Evolutionary conservation across 2,329 filamentous ascomycete genomes (phyloP).

Genomic region (Aspergillus chevalieri): DNA sequence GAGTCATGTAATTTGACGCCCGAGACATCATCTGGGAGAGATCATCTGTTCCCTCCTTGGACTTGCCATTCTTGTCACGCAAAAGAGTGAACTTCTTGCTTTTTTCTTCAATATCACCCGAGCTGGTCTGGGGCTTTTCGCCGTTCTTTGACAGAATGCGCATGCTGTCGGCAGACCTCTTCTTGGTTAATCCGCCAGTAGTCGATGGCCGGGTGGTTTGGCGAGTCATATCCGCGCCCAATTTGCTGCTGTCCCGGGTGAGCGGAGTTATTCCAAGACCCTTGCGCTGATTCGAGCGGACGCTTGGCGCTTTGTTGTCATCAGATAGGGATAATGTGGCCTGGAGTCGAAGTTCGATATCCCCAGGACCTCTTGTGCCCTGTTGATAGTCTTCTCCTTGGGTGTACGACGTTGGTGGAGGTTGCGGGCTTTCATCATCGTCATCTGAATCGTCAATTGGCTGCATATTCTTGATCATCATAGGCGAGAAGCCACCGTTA

Average conservation of each 20-base stretch:
- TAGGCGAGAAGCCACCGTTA: conserved; percentile 45
- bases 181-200: conserved; percentile 30
- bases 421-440: conserved; percentile 16
- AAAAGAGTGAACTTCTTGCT: conserved; percentile 45
- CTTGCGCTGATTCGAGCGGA: conserved; percentile 23
- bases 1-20: conserved; percentile 95
- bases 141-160: conserved; percentile 28
- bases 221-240: conserved; percentile 14
- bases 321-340: conserved; percentile 64
- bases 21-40: conserved; percentile 93
- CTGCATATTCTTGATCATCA: conserved; percentile 50
- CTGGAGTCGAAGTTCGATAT: conserved; percentile 73
- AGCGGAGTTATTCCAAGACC: conserved; percentile 31
- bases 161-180: conserved; percentile 38
- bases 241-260: conserved; percentile 20
- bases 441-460: conserved; percentile 39
- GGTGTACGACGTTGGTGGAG: conserved; percentile 34
- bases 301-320: conserved; percentile 28
- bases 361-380: conserved; percentile 61
- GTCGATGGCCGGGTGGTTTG: conserved; percentile 26
- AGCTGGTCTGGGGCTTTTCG: conserved; percentile 28
- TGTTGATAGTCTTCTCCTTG: conserved; percentile 43
- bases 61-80: conserved; percentile 45
- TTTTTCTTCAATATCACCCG: conserved; percentile 29
- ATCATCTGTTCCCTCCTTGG: conserved; percentile 71